Base-by-base conservation (phyloP, 768 basidiomycete species). In the Russula foetens region DNA sequence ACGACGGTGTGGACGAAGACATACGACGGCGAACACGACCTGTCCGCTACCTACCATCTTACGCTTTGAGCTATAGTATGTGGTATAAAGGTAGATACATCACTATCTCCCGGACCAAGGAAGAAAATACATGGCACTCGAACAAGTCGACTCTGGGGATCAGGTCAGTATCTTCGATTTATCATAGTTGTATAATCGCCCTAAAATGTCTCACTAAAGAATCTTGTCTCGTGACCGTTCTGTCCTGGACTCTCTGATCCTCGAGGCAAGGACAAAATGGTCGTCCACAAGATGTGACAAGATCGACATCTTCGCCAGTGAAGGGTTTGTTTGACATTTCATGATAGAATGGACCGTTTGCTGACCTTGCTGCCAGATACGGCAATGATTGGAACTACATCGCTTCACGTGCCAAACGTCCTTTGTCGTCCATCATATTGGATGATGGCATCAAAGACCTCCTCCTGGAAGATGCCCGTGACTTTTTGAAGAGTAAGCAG, bases 371-470 rank as follows among this genome's bases (percentile, higher is more conserved):
- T 45, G 7, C 29, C 31, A 47, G 19, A 38, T 67, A 47, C 50
- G 57, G 15, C 54, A 63, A 79, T 54, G 67, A 71, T 63, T 90
- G 86, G 86, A 74, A 75, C 14, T 76, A 76, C 49, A 75, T 84
- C 41, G 77, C 81, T 14, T 77, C 77, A 9, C 80, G 85, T 28
- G 79, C 81, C 21, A 90, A 88, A 68, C 82, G 89, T 5, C 79
- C 84, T 11, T 70, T 88, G 15, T 72, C 74, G 15, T 88, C 88
- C 1, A 84, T 91, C 57, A 79, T 90, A 35, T 74, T 91, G 17
- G 86, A 90, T 54, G 83, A 81, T 9, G 86, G 87, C 0, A 74
- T 89, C 49, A 81, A 83, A 55, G 84, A 89, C 33, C 66, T 81
- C 24, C 71, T 92, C 1, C 68, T 90, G 9, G 76, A 82, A 2